phyloP scores from a whole-genome alignment of 768 basidiomycete species.

The Amanita subjunquillea region DNA sequence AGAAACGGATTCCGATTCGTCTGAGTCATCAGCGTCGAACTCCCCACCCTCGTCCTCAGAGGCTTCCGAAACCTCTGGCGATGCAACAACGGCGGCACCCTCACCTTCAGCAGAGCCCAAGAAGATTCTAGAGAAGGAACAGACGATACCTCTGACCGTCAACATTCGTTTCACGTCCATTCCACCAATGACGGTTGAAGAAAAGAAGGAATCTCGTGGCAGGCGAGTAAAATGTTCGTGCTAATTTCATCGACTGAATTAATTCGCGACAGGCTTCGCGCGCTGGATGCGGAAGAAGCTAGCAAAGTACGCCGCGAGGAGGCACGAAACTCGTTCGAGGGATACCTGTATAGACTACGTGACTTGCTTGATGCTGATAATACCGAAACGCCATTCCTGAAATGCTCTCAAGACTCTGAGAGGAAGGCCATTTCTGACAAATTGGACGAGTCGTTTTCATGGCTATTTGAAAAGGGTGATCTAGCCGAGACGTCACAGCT shows the following conservation, averaged over 20 bases:
- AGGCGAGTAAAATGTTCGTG: slow-evolving; percentile 37
- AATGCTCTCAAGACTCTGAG: slow-evolving; percentile 72
- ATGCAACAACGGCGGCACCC: slow-evolving; percentile 25
- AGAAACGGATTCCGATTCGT: slow-evolving; percentile 15
- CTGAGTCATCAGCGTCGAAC: slow-evolving; percentile 19
- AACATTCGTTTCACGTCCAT: slow-evolving; percentile 54
- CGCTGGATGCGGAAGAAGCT: slow-evolving; percentile 68
- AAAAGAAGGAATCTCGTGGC: slow-evolving; percentile 65
- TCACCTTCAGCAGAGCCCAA: slow-evolving; percentile 26
- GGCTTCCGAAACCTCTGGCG: slow-evolving; percentile 8
- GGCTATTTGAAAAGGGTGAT: slow-evolving; percentile 84
- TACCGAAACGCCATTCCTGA: slow-evolving; percentile 65
- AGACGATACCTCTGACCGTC: slow-evolving; percentile 61
- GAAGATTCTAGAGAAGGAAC: slow-evolving; percentile 34
- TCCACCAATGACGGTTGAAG: slow-evolving; percentile 64
- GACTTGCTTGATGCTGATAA: slow-evolving; percentile 68
- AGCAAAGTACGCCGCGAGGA: slow-evolving; percentile 77
- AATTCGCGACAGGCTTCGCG: slow-evolving; percentile 47
- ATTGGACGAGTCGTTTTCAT: slow-evolving; percentile 65
- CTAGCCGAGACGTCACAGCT: slow-evolving; percentile 68
- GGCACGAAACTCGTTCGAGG: slow-evolving; percentile 83
- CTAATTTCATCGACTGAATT: not conserved
- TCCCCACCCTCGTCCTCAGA: slow-evolving; percentile 20
- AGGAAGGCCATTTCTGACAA: slow-evolving; percentile 52
- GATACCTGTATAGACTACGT: slow-evolving; percentile 85